Evolutionary conservation across 352 stramenopile genomes (phyloP).

Genomic region (Phytopythium delawarense): DNA sequence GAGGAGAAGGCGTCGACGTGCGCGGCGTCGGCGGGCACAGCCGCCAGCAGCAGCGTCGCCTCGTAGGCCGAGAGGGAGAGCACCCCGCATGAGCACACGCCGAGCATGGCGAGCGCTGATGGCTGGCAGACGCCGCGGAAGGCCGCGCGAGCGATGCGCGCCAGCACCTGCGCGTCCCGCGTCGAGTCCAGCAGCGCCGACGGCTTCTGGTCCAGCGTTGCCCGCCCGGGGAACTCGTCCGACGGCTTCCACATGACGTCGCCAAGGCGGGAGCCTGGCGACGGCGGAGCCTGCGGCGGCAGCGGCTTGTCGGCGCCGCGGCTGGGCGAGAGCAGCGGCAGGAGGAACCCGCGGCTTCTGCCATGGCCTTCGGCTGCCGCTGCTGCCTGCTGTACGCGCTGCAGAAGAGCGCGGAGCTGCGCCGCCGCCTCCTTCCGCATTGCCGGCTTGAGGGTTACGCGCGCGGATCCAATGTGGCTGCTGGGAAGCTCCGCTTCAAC

Average conservation of each 20-base stretch:
- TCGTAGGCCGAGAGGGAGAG: conserved; percentile 48
- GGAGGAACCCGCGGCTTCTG: background rate
- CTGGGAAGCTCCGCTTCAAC: background rate
- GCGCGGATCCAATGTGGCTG: background rate
- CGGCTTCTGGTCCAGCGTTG: conserved; percentile 31
- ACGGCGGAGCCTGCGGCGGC: background rate
- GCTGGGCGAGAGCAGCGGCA: background rate
- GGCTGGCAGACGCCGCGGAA: conserved; percentile 46
- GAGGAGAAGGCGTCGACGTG: background rate
- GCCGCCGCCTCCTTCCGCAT: conserved; percentile 2
- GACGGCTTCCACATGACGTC: conserved; percentile 57
- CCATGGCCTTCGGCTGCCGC: background rate
- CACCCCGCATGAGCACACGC: conserved; percentile 40
- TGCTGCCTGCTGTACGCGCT: background rate
- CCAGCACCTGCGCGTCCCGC: conserved; percentile 42
- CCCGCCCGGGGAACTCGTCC: conserved; percentile 49
- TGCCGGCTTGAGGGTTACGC: background rate
- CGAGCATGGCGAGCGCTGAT: conserved; percentile 35
- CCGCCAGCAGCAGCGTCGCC: conserved; percentile 35
- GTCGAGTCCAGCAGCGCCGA: conserved; percentile 18
- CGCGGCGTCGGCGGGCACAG: conserved; percentile 8
- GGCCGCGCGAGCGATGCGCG: conserved; percentile 35
- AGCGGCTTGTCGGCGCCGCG: background rate
- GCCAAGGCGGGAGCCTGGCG: conserved; percentile 20
- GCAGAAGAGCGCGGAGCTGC: background rate